These are phyloP conservation scores for Metrosideros polymorpha DNA, from an alignment of 441 rosid species.

Conservation along the genomic window DNA sequence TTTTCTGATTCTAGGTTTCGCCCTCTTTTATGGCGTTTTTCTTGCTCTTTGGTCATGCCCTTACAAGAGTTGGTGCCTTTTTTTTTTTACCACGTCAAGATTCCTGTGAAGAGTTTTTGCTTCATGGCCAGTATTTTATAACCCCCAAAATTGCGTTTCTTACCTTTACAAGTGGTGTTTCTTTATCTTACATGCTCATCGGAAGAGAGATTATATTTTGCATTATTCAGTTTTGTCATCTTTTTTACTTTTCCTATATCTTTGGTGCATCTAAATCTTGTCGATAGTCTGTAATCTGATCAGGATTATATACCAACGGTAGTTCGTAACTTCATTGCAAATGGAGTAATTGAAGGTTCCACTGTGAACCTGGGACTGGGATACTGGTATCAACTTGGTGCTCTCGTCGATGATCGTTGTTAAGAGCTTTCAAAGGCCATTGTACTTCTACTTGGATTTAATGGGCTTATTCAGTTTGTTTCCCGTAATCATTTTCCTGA, in stretches of 20 bases:
- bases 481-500: neutral
- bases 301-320: conserved; percentile 92
- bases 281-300: neutral
- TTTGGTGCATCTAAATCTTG: neutral
- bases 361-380: conserved; percentile 84
- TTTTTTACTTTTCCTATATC: neutral
- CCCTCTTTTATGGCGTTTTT: neutral
- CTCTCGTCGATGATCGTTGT: neutral
- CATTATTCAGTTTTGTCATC: neutral
- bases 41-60: neutral
- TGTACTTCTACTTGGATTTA: neutral
- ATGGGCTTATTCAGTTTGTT: neutral
- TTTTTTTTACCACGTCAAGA: neutral
- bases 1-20: neutral
- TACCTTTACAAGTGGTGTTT: neutral
- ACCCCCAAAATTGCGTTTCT: neutral
- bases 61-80: neutral
- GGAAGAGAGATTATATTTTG: neutral
- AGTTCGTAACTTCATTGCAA: conserved; percentile 95
- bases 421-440: neutral
- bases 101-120: neutral
- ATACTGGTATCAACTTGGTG: conserved; percentile 13
- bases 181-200: neutral
- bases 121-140: neutral
- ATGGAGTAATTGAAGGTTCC: conserved; percentile 73